Percentiles rank a stretch among this genome's conserved stretches.
Conservation (phyloP, 176 grass and related monocot species). For the Ensete glaucum region DNA sequence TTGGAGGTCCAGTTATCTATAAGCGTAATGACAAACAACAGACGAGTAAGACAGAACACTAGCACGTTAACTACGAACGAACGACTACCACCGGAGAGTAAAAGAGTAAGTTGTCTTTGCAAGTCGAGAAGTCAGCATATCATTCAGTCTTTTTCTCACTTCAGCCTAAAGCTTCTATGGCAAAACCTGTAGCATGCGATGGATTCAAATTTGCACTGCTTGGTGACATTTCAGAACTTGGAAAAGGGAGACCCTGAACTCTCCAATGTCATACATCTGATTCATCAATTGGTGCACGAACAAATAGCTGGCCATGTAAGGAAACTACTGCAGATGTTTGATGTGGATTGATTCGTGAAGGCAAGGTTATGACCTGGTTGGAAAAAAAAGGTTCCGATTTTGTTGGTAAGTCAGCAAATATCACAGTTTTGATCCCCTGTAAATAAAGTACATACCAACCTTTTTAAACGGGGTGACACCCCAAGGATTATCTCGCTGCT, state of each 20-base stretch:
- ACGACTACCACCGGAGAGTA: background rate
- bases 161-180: background rate
- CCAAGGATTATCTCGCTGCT: conserved; percentile 70
- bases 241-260: background rate
- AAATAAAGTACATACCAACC: conserved; percentile 25
- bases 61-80: too few relatives aligned
- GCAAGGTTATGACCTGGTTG: conserved; percentile 79
- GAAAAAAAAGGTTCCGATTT: background rate
- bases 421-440: background rate
- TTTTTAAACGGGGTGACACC: conserved; percentile 74
- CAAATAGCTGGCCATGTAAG: conserved; percentile 91
- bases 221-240: background rate
- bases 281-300: conserved; percentile 61
- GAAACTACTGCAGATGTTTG: conserved; percentile 98
- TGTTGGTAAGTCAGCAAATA: background rate
- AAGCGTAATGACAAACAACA: too few relatives aligned
- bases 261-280: background rate
- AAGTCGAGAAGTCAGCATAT: background rate
- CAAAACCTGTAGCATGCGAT: background rate
- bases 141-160: background rate
- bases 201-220: background rate
- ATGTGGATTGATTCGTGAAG: conserved; percentile 81
- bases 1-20: too few relatives aligned
- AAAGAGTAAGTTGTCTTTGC: background rate
- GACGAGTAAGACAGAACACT: too few relatives aligned